A percentile compares a stretch with the other conserved stretches of the same genome.
Evolutionary conservation across 2,329 filamentous ascomycete genomes (phyloP).

Genomic region (Penicillium digitatum): DNA sequence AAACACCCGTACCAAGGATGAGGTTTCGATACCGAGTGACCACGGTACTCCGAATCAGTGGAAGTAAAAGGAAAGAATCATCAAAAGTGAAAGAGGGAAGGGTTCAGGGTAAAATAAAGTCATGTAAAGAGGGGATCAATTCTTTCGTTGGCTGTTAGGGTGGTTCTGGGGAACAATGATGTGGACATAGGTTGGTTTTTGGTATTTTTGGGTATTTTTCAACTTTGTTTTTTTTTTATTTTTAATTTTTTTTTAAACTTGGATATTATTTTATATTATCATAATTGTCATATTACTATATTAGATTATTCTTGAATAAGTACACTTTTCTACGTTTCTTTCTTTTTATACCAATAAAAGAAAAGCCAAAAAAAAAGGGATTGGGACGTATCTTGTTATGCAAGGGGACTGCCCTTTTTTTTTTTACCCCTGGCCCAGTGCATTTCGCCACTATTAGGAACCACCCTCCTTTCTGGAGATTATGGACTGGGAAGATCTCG

Average conservation of each 20-base stretch:
- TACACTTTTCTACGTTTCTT: not conserved
- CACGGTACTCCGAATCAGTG: not conserved
- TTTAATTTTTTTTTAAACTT: not conserved
- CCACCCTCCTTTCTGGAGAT: conserved; percentile 1
- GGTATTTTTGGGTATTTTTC: not conserved
- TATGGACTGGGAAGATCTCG: not conserved
- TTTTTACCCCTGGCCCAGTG: conserved; percentile 26
- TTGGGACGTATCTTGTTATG: conserved; percentile 8
- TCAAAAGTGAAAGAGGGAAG: not conserved
- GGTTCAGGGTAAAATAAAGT: not conserved
- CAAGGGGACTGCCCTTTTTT: conserved; percentile 2
- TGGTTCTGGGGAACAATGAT: conserved; percentile 19
- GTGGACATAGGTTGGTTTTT: conserved; percentile 13
- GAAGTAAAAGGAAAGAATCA: not conserved
- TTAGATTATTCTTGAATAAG: not conserved
- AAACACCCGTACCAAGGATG: not conserved
- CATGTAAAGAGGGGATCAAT: conserved; percentile 12
- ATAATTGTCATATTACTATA: not conserved
- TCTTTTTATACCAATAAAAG: not conserved
- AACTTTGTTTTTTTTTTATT: not conserved
- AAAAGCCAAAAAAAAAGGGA: not conserved
- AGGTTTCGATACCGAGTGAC: not conserved
- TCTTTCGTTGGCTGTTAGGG: conserved; percentile 18
- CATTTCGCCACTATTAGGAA: conserved; percentile 10
- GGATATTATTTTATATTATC: not conserved